Evolutionary conservation across 495 filamentous ascomycete genomes (phyloP).

Genomic region (Xylaria venustula): DNA sequence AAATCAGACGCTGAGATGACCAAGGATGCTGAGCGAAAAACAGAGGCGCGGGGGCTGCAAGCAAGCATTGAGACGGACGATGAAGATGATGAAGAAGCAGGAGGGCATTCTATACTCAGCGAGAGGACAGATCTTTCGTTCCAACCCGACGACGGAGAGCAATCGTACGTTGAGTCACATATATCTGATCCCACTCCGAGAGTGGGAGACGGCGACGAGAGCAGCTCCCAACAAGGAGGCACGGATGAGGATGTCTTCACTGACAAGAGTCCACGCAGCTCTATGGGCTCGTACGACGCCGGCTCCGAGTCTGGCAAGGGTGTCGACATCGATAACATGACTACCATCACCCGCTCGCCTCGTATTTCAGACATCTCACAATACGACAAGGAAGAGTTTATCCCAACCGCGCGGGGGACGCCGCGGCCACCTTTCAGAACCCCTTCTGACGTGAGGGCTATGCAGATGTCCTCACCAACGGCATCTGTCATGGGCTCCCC

Average conservation of each 20-base stretch:
- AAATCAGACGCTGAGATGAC: neutral
- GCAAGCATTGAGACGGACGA: conserved; percentile 9
- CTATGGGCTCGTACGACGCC: conserved; percentile 41
- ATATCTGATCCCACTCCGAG: conserved; percentile 6
- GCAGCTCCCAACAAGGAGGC: conserved; percentile 46
- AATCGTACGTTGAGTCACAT: conserved; percentile 1
- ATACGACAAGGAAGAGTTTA: conserved; percentile 39
- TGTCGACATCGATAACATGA: conserved; percentile 26
- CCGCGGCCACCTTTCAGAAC: conserved; percentile 51
- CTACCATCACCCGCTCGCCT: conserved; percentile 40
- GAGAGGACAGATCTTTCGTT: conserved; percentile 2
- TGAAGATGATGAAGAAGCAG: neutral
- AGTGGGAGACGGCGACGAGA: conserved; percentile 33
- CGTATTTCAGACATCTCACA: conserved; percentile 41
- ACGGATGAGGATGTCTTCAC: conserved; percentile 58
- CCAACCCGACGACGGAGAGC: conserved; percentile 6
- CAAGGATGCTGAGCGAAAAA: neutral
- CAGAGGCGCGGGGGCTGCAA: neutral
- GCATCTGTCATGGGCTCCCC: conserved; percentile 48
- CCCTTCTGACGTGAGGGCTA: conserved; percentile 70
- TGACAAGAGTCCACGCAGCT: conserved; percentile 47
- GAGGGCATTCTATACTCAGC: conserved; percentile 1
- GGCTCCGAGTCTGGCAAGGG: conserved; percentile 22
- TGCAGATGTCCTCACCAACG: conserved; percentile 74
- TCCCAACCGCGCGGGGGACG: conserved; percentile 37